Evolutionary conservation across 768 basidiomycete species (phyloP), one percentile per base, ranked within the genome.

Genomic region (Suillus luteus): DNA sequence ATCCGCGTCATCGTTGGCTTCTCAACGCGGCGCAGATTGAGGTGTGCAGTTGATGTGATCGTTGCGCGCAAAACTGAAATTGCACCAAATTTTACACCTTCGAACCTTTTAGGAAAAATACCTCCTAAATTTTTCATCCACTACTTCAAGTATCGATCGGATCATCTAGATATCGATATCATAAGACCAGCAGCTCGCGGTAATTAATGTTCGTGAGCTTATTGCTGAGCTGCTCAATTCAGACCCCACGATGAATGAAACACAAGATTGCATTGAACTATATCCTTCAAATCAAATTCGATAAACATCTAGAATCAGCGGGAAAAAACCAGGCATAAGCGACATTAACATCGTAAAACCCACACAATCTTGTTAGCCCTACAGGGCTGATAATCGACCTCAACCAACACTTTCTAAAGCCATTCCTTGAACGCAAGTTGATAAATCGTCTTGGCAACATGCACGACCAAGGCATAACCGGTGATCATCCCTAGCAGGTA

Each of bases 1-100:
- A 87, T 78, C 49, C 91, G 85, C 15, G 91, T 92, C 91, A 93
- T 92, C 11, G 40, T 41, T 41, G 11, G 57, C 9, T 59, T 41
- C 58, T 52, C 33, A 11, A 48, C 59, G 35, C 12, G 15, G 37
- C 5, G 37, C 35, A 40, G 22, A 15, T 22, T 38, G 59, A 60
- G 3, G 37, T 33, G 33, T n/a, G 52, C 52, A n/a, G 33, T 54
- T 19, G 51, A 31, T n/a, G 31, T 54, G 19, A 51, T 51, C 27
- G 49, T 27, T 10, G 33, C 11, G 31, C 27, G 8, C 27, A 52
- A 52, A 33, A 33, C 2, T 12, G 11, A 12, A 11, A 33, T 35
- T 35, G 51, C 31, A 52, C 49, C 0, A 52, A 19, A 19, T 33
- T 52, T 51, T 52, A 31, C 27, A 49, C 48, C 48, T 49, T 17